Base-by-base conservation (phyloP, 2,329 filamentous ascomycete genomes). In the Chaetomium sp. region DNA sequence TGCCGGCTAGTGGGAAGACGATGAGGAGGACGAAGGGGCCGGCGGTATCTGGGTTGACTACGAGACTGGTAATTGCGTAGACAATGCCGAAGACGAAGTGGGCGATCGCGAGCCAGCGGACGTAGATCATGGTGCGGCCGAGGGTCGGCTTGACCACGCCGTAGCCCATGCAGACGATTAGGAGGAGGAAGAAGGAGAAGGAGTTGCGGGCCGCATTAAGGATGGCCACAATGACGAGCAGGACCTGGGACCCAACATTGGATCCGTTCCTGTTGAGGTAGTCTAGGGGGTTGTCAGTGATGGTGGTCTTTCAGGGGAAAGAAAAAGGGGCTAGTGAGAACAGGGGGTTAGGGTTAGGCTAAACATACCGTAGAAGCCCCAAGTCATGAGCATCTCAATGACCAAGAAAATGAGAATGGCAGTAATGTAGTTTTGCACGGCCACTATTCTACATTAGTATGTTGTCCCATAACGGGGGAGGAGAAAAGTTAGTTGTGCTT, bases 101-200 rank as follows among this genome's bases (percentile, higher is more conserved):
- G 2, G 87, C 89, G 59, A 91, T 86, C 12, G 94, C 94, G 14
- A 99, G 82, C 75, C 88, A 88, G 57, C 94, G 89, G 44, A 96
- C 91, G 66, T 89, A 92, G 62, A 92, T 84, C 94, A 99, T 99
- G 10, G 91, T 91, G 66, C 87, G 88, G 56, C 94, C 94, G 4
- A 99, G 80, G 2, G 87, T 90, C 2, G 87, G 88, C 74, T 97
- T 97, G 62, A 99, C 95, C 32, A 99, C 95, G 64, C 94, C 94
- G 66, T 99, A 99, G 36, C 94, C 94, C 94, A 99, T 99, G 72
- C 94, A 99, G 36, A 99, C 94, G 63, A 99, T 97, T 52, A 99
- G 84, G 7, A 99, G 80, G 49, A 99, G 78, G 78, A 99, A 99
- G 78, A 99, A 99, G 0, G 92, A 96, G 70, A 99, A 97, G 0